Base-by-base conservation (phyloP, 441 rosid species). In the Erodium moschatum region DNA sequence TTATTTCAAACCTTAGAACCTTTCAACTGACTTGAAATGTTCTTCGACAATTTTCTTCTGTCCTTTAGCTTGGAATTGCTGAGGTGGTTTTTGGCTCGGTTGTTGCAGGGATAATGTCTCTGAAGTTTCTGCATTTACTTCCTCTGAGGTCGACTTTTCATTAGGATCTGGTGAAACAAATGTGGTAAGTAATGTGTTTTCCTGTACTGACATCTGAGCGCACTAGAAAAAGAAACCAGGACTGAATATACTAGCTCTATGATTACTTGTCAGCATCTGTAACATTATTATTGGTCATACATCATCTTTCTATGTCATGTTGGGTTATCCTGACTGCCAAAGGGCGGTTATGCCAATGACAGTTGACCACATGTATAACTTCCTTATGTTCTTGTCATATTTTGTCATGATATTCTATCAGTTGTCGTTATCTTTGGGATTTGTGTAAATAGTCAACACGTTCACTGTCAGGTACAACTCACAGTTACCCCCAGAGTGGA, bases 401-500 rank as follows among this genome's bases (percentile, higher is more conserved):
- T 52, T 15, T 20, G 60, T 72, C 65, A 15, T 2, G 33, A 66
- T 35, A 6, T 15, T 31, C 19, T 66, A 19, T 54, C 60, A 56
- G 61, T 67, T 38, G 13, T 46, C 21, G 5, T 61, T 46, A 19
- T 67, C 67, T 74, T 21, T 35, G 18, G 65, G 65, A 76, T 61
- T 61, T 16, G 35, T 61, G 31, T 60, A 48, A 66, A 24, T 68
- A 68, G 40, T 19, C 63, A 58, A 35, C 20, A 64, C 62, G 10
- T 67, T 60, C 35, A 31, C 72, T 69, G 75, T 67, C 80, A 95
- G 99, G 97, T 92, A 78, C 88, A 89, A 84, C 88, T 90, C 63
- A 83, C 82, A 8, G 96, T 95, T 66, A 90, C 91, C 73, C 97
- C 99, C 48, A 81, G 72, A 68, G 85, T 81, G 65, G 97, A 92